Evolutionary conservation across 495 filamentous ascomycete genomes (phyloP).

Genomic region (Talaromyces trachyspermus): DNA sequence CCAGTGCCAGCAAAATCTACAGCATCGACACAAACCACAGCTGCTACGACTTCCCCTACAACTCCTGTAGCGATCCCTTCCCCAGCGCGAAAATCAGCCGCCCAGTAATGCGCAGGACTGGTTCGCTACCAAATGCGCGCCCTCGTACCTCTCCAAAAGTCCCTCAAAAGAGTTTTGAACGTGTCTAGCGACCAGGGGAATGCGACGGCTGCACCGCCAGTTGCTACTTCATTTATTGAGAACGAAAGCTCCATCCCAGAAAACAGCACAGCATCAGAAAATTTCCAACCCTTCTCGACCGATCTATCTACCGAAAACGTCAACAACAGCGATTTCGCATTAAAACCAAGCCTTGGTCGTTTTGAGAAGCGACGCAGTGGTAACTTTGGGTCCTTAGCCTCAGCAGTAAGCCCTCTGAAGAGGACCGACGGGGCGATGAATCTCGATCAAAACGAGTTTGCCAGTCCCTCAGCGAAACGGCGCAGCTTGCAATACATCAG

Average conservation of each 20-base stretch:
- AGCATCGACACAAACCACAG: conserved; percentile 16
- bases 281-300: conserved; percentile 8
- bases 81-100: conserved; percentile 43
- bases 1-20: conserved; percentile 9
- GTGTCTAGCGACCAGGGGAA: conserved; percentile 68
- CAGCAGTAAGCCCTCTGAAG: conserved; percentile 80
- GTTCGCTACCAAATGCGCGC: conserved; percentile 38
- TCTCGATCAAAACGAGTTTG: conserved; percentile 65
- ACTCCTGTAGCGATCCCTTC: conserved; percentile 49
- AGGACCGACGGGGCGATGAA: conserved; percentile 87
- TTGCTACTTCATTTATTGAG: conserved; percentile 29
- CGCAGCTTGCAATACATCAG: conserved; percentile 69
- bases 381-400: conserved; percentile 39
- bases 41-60: conserved; percentile 10
- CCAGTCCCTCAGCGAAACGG: conserved; percentile 79
- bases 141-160: conserved; percentile 61
- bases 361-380: conserved; percentile 43
- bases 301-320: conserved; percentile 13
- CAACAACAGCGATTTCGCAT: background rate
- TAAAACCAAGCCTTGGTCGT: conserved; percentile 13
- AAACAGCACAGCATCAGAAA: conserved; percentile 16
- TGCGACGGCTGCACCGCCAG: conserved; percentile 37
- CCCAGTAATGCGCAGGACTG: conserved; percentile 38
- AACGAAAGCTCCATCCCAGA: conserved; percentile 54
- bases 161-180: conserved; percentile 66